These are phyloP conservation scores for Cercospora janseana DNA, from an alignment of 2,329 filamentous ascomycete species.

Conservation along the genomic window DNA sequence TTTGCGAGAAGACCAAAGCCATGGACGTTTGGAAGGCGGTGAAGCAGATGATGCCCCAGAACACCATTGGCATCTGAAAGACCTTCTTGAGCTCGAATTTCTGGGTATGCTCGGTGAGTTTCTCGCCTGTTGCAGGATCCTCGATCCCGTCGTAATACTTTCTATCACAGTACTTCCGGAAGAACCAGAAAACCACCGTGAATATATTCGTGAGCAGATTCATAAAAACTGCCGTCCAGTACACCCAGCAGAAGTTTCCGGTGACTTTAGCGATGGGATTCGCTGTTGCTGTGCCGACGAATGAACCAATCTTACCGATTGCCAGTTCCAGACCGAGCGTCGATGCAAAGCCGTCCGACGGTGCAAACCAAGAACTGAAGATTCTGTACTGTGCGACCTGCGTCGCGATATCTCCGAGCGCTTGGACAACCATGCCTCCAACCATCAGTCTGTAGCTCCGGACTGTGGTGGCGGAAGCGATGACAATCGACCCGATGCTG, in stretches of 20 bases:
- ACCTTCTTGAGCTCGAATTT: constrained; percentile 57
- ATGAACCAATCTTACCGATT: constrained; percentile 60
- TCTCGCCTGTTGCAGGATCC: constrained; percentile 59
- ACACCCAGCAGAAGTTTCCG: constrained; percentile 62
- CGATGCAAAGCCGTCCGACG: constrained; percentile 60
- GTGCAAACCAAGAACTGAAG: constrained; percentile 64
- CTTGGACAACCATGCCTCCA: constrained; percentile 54
- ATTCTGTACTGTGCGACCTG: constrained; percentile 65
- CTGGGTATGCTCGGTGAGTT: constrained; percentile 59
- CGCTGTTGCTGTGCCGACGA: constrained; percentile 60
- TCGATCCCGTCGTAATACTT: constrained; percentile 46
- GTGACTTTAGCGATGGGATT: constrained; percentile 59
- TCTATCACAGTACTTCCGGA: constrained; percentile 52
- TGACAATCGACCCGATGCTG: constrained; percentile 57
- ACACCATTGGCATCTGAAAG: constrained; percentile 59
- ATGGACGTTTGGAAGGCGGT: constrained; percentile 60
- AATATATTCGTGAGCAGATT: constrained; percentile 61
- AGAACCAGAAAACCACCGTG: constrained; percentile 56
- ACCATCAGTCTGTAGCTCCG: constrained; percentile 62
- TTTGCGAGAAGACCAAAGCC: constrained; percentile 55
- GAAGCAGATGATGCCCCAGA: constrained; percentile 57
- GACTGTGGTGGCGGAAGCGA: constrained; percentile 57
- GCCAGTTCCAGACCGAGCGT: constrained; percentile 61
- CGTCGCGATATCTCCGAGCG: constrained; percentile 62
- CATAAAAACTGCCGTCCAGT: constrained; percentile 62